These are phyloP conservation scores for Phalaenopsis aphrodite DNA, from an alignment of 106 monocot species.

Conservation along the genomic window DNA sequence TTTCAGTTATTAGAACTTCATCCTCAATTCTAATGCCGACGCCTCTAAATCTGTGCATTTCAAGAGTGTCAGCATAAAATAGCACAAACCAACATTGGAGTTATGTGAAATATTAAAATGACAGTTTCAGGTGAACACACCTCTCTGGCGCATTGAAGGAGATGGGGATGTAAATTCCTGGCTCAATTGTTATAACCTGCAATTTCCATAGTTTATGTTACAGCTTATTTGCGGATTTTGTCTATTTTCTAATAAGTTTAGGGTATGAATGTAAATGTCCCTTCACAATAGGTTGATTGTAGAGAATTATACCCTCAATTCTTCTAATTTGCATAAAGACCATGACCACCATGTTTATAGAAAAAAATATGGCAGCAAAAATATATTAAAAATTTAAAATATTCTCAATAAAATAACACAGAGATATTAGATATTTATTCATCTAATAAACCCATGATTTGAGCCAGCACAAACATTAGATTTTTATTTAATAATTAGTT, in stretches of 20 bases:
- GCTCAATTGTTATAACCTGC: slow-evolving; percentile 96
- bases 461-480: too few relatives aligned
- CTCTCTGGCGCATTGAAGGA: slow-evolving; percentile 53
- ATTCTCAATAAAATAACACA: too few relatives aligned
- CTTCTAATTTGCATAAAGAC: too few relatives aligned
- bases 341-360: too few relatives aligned
- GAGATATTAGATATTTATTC: too few relatives aligned
- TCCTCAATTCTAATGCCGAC: slow-evolving; percentile 93
- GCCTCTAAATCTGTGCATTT: slow-evolving; percentile 45
- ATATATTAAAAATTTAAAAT: too few relatives aligned
- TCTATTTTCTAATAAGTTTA: too few relatives aligned
- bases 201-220: not conserved
- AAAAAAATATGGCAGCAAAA: too few relatives aligned
- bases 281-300: too few relatives aligned
- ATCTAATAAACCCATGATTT: too few relatives aligned
- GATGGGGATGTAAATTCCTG: slow-evolving; percentile 73
- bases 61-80: not conserved
- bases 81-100: not conserved
- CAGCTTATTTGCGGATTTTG: not conserved
- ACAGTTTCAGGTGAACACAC: slow-evolving; percentile 13
- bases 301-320: too few relatives aligned
- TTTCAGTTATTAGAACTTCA: slow-evolving; percentile 93
- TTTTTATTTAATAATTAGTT: not conserved
- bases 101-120: not conserved
- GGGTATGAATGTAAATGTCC: too few relatives aligned